Percentiles rank a stretch among this genome's conserved stretches.
These are phyloP conservation scores for Arxiozyma heterogenica DNA, from an alignment of 1,139 yeast genomes.

Conservation along the genomic window DNA sequence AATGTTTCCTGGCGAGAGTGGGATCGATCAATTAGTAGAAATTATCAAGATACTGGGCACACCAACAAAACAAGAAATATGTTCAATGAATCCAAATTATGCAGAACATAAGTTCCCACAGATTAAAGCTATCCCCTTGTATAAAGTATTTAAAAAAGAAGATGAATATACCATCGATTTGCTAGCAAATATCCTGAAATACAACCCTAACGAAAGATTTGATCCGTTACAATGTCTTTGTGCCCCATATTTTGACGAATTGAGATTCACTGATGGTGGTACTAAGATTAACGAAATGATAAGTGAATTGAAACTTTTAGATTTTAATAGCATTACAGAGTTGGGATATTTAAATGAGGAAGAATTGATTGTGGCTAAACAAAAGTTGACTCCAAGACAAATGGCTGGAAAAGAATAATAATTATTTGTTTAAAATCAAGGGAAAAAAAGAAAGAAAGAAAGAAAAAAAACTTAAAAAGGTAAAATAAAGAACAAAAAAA, in stretches of 20 bases:
- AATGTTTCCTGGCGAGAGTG: slow-evolving; percentile 93
- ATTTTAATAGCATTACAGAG: slow-evolving; percentile 24
- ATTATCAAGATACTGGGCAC: slow-evolving; percentile 94
- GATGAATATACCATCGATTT: slow-evolving; percentile 28
- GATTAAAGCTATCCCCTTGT: slow-evolving; percentile 85
- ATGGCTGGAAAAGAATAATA: not conserved
- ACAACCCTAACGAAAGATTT: slow-evolving; percentile 29
- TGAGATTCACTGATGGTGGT: slow-evolving; percentile 19
- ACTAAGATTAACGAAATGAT: slow-evolving; percentile 17
- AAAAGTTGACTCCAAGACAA: slow-evolving; percentile 10
- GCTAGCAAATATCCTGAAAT: slow-evolving; percentile 25
- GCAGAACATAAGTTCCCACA: slow-evolving; percentile 97
- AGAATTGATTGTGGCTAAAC: slow-evolving; percentile 21
- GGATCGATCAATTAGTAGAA: slow-evolving; percentile 94
- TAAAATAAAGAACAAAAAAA: too few species aligned
- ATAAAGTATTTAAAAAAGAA: slow-evolving; percentile 63
- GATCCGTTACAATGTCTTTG: slow-evolving; percentile 29
- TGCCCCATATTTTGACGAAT: slow-evolving; percentile 28
- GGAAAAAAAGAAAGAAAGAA: not conserved
- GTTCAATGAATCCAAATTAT: slow-evolving; percentile 93
- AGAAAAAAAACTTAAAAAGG: not conserved
- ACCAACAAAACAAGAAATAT: slow-evolving; percentile 85
- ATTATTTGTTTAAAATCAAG: not conserved
- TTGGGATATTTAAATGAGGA: slow-evolving; percentile 22
- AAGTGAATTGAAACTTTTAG: slow-evolving; percentile 17